Evolutionary conservation across 257 asterid genomes (phyloP), one percentile per base, ranked within the genome.

Genomic region (Solanum virginianum): DNA sequence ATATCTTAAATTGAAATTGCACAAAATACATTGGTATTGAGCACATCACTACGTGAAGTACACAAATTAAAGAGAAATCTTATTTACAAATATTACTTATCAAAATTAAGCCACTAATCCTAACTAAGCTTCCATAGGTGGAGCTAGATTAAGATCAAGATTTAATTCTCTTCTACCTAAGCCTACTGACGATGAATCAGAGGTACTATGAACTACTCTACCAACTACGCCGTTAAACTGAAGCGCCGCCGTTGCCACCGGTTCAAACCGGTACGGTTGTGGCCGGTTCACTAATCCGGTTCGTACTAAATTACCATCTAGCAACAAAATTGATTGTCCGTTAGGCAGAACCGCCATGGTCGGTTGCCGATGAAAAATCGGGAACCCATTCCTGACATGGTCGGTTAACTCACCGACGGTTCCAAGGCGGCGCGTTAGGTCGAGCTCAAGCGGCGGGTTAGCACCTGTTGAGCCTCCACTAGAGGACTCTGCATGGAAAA

Each of bases 401-500:
- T n/a, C 54, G 7, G 1, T 66, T 0, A 3, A 3, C 4, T 68
- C 47, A 32, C 22, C 47, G 11, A 7, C 49, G 1, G 80, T 88
- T 3, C 96, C 94, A 1, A 93, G 91, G 79, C 87, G 93, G 94
- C 96, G 98, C 89, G 95, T 92, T 91, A 93, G 97, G 29, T 95
- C 96, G 0, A 93, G 92, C 80, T 93, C 10, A 26, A 5, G 57
- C 5, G 95, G 97, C 17, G 92, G 92, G 82, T 87, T 92, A 2
- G 84, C 16, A 71, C 41, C 86, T 47, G 65, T 88, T 17, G 41
- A 36, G 41, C 90, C 95, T 10, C 88, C 92, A 45, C 91, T 89
- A 20, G 95, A 88, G 0, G 99, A 94, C 90, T 93, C 98, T n/a
- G 90, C 95, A 10, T 10, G 85, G 47, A 82, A 82, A 24, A 82